A percentile compares a stretch with the other conserved stretches of the same genome.
These are phyloP conservation scores for Cladosporium sp. DNA, from an alignment of 2,329 filamentous ascomycete species.

Conservation along the genomic window DNA sequence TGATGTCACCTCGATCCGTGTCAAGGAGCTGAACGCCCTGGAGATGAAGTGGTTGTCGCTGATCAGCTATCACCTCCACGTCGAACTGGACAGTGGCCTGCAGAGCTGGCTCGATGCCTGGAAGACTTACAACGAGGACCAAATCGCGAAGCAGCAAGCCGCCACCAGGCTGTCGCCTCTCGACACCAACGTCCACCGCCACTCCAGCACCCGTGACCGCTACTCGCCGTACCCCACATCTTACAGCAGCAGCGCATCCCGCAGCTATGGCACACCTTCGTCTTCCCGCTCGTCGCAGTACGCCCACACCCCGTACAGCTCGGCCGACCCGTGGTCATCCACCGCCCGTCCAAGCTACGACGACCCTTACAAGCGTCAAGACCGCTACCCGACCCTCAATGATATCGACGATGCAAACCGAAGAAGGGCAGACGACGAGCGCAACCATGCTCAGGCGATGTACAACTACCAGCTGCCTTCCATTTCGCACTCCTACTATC, in stretches of 20 bases:
- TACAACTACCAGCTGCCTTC: conserved; percentile 25
- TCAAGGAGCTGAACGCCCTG: conserved; percentile 76
- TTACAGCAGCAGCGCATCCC: conserved; percentile 24
- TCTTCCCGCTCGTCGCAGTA: conserved; percentile 31
- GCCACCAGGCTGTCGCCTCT: conserved; percentile 53
- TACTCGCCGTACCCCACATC: conserved; percentile 34
- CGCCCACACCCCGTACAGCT: conserved; percentile 28
- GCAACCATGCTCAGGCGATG: conserved; percentile 26
- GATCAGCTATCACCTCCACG: conserved; percentile 81
- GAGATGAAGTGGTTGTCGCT: conserved; percentile 84
- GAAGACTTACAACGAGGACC: conserved; percentile 57
- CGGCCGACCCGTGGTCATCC: conserved; percentile 30
- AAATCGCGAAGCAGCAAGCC: conserved; percentile 29
- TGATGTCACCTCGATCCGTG: conserved; percentile 85
- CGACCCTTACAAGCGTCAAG: conserved; percentile 31
- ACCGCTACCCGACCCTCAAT: conserved; percentile 30
- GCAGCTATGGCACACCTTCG: conserved; percentile 25
- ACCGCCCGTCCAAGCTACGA: conserved; percentile 27
- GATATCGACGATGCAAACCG: conserved; percentile 32
- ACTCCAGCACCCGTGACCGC: conserved; percentile 46
- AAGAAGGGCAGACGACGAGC: conserved; percentile 29
- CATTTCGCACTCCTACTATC: conserved; percentile 26
- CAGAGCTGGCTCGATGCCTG: conserved; percentile 62
- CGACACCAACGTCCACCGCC: conserved; percentile 59
- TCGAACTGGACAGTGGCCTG: conserved; percentile 75